A percentile compares a stretch with the other conserved stretches of the same genome.
Conservation (phyloP, 768 basidiomycete species). For the Lyophyllum decastes region DNA sequence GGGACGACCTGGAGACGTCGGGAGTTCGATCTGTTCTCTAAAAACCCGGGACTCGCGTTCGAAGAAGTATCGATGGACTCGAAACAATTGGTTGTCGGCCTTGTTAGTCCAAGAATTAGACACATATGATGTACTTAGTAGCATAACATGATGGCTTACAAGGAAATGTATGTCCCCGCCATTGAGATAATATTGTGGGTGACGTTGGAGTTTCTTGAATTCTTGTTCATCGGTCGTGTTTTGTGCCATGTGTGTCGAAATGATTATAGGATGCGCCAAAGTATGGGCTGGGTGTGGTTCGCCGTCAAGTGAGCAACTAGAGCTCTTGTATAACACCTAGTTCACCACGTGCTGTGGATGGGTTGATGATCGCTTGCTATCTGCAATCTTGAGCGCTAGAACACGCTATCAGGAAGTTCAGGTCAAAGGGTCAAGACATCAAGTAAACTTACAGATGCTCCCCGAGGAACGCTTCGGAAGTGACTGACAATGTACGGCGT, state of each 20-base stretch:
- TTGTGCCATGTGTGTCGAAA: neutral
- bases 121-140: neutral
- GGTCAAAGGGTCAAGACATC: neutral
- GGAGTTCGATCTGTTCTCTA: constrained; percentile 30
- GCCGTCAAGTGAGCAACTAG: neutral
- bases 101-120: constrained; percentile 21
- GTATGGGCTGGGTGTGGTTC: neutral
- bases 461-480: neutral
- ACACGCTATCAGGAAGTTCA: neutral
- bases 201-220: constrained; percentile 20
- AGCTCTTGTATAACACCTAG: neutral
- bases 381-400: neutral
- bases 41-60: constrained; percentile 59
- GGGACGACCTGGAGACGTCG: constrained; percentile 30
- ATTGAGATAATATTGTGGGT: constrained; percentile 49
- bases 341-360: constrained; percentile 1
- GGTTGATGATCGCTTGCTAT: neutral
- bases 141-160: constrained; percentile 31
- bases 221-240: constrained; percentile 5
- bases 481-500: neutral
- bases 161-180: constrained; percentile 57
- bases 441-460: neutral
- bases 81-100: constrained; percentile 59
- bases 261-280: neutral
- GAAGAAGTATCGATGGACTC: constrained; percentile 64